Conservation (phyloP, 306 rosid species). For the Albizia julibrissin region DNA sequence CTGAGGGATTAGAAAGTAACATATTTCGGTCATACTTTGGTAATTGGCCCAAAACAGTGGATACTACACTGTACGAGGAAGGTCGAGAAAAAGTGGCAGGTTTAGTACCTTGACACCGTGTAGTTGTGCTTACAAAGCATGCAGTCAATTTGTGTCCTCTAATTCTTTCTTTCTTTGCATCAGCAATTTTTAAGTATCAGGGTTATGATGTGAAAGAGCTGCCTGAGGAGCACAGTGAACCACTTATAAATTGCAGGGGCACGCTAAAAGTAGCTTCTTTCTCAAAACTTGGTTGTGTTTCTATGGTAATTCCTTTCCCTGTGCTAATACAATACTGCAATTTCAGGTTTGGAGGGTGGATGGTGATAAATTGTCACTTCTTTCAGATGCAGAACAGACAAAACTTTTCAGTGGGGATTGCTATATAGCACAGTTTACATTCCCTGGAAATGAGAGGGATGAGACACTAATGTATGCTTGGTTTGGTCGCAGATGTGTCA, state of each 20-base stretch:
- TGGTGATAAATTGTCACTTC: constrained; percentile 59
- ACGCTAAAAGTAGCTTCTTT: constrained; percentile 65
- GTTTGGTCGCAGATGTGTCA: constrained; percentile 66
- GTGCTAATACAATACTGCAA: constrained; percentile 27
- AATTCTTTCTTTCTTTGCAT: constrained; percentile 26
- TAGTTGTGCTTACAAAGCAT: constrained; percentile 20
- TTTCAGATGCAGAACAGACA: constrained; percentile 59
- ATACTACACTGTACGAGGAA: constrained; percentile 82
- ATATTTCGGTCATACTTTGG: constrained; percentile 64
- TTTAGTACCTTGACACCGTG: constrained; percentile 35
- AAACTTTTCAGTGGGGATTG: constrained; percentile 85
- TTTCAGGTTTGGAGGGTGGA: constrained; percentile 90
- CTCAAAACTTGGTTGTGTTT: not conserved
- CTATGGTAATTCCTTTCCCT: constrained; percentile 15
- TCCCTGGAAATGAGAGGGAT: constrained; percentile 71
- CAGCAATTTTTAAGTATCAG: constrained; percentile 99
- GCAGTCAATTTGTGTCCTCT: constrained; percentile 20
- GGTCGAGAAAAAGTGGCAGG: constrained; percentile 99
- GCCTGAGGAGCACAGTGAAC: constrained; percentile 72
- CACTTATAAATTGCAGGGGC: constrained; percentile 69
- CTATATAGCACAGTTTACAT: constrained; percentile 76
- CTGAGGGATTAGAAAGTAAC: constrained; percentile 87
- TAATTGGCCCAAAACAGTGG: constrained; percentile 81
- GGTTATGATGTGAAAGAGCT: constrained; percentile 93
- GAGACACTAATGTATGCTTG: constrained; percentile 79